A percentile compares a stretch with the other conserved stretches of the same genome.
Evolutionary conservation across 495 filamentous ascomycete species (phyloP).

Genomic region (Tuber calosporum): DNA sequence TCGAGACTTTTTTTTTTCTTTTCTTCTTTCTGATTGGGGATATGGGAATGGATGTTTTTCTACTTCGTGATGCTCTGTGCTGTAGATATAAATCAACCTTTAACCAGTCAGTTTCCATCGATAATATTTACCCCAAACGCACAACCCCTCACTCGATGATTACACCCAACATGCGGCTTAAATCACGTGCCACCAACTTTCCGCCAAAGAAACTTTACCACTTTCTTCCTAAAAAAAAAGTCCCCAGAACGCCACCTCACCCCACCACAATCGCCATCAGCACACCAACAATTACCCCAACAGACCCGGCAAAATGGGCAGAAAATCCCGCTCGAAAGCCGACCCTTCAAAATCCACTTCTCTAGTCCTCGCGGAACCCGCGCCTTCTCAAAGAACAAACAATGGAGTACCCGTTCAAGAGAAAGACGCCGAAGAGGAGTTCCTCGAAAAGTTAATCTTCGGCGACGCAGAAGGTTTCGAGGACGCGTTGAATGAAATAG

Average conservation of each 20-base stretch:
- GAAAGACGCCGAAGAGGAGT: conserved; percentile 73
- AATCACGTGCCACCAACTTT: too few relatives aligned
- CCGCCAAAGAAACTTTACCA: too few relatives aligned
- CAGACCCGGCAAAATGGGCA: neutral
- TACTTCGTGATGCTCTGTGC: neutral
- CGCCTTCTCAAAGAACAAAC: neutral
- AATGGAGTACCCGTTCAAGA: neutral
- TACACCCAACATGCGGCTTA: too few relatives aligned
- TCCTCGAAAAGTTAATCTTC: conserved; percentile 77
- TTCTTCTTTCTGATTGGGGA: neutral
- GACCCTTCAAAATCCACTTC: neutral
- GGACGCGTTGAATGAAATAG: conserved; percentile 51
- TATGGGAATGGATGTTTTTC: neutral
- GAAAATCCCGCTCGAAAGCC: neutral
- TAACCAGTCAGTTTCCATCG: too few relatives aligned
- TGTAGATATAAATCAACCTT: neutral
- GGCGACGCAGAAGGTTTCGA: conserved; percentile 76
- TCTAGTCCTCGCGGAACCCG: neutral
- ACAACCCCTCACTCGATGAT: too few relatives aligned
- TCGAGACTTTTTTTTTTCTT: neutral
- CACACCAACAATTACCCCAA: neutral
- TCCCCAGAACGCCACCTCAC: neutral
- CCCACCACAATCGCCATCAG: neutral
- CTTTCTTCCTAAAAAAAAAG: neutral
- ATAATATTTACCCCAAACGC: too few relatives aligned